phyloP scores from a whole-genome alignment of 106 monocot species.

The Iris macrosiphon region DNA sequence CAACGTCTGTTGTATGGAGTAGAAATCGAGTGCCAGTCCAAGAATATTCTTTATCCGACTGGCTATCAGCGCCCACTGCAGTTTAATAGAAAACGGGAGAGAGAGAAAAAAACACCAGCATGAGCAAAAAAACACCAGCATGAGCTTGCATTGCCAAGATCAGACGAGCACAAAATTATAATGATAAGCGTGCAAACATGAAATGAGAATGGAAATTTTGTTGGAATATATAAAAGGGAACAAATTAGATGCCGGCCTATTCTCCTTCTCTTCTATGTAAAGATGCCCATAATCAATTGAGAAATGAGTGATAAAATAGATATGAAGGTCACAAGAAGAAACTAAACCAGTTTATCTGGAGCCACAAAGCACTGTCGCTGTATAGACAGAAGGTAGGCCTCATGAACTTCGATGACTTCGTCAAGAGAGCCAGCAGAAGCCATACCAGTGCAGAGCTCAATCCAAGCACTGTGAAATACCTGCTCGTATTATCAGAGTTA shows the following conservation, averaged over 20 bases:
- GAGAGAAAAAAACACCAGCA: no score
- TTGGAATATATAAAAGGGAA: no score
- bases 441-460: slow-evolving; percentile 84
- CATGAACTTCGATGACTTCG: slow-evolving; percentile 93
- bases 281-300: background rate
- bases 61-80: slow-evolving; percentile 90
- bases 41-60: slow-evolving; percentile 85
- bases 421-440: slow-evolving; percentile 77
- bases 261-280: no score
- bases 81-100: no score
- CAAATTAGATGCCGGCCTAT: no score
- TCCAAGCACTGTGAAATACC: slow-evolving; percentile 95
- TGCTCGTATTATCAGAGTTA: slow-evolving; percentile 14
- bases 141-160: no score
- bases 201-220: no score
- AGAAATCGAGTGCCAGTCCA: slow-evolving; percentile 80
- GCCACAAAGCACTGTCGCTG: slow-evolving; percentile 95
- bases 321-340: background rate
- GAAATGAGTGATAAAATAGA: background rate
- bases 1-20: slow-evolving; percentile 64
- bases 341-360: slow-evolving; percentile 80
- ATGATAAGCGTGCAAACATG: no score
- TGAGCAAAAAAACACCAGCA: no score
- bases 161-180: no score
- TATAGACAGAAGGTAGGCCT: slow-evolving; percentile 77